Base-by-base conservation (phyloP, 2,329 filamentous ascomycete genomes). In the Aureobasidium sp. region DNA sequence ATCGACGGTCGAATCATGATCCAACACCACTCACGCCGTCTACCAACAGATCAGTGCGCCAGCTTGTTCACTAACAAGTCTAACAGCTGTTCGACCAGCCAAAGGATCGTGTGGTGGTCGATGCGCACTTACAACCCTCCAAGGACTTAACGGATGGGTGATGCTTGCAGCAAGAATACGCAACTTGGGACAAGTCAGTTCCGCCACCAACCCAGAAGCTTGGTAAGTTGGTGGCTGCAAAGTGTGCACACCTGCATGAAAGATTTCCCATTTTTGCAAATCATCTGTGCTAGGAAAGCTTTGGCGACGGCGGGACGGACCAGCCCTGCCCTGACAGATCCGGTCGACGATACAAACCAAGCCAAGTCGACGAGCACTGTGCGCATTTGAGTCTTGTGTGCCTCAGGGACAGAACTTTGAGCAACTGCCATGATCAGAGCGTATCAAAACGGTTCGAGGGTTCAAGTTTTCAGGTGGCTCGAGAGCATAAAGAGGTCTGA, bases 291-390 rank as follows among this genome's bases (percentile, higher is more conserved):
- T 41, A 25, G 50, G 59, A 16, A 61, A 54, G 49, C 59, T 54
- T 61, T 61, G 59, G 59, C 59, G 59, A 61, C 49, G 48, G 30
- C 59, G 49, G 59, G 50, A 39, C 59, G 59, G 59, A 61, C 59
- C 59, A 47, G 59, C 50, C 59, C 50, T 61, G 59, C 59, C 59
- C 59, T 61, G 48, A 41, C 49, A 53, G 48, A 47, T 54, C 49
- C 41, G 59, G 32, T 50, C 34, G 7, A 42, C 57, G 44, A 45
- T 45, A 57, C 29, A 49, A 37, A 15, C 25, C 21, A 21, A 21
- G 21, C 30, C 13, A 48, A 39, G n/a, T 47, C 32, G 41, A 45
- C 53, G 15, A 44, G 53, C 53, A 57, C 53, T 57, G 53, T 57
- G 53, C 53, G 41, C 53, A 57, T 29, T 44, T 41, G 41, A 45